A percentile compares a stretch with the other conserved stretches of the same genome.
Evolutionary conservation across 2,329 filamentous ascomycete species (phyloP).

Genomic region (Didymella pomorum): DNA sequence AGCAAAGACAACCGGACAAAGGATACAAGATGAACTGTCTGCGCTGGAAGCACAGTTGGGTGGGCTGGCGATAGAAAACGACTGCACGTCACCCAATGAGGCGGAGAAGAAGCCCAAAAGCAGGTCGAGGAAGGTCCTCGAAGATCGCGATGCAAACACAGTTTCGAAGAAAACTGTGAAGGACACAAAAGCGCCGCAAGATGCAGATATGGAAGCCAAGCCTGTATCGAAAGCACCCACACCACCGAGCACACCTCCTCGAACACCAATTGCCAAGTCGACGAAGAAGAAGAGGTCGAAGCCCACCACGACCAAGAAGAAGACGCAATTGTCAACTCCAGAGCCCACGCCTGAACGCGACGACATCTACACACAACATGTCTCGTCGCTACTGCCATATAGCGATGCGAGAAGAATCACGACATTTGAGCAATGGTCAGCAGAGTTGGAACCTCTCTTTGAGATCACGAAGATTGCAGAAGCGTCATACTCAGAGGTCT

Average conservation of each 20-base stretch:
- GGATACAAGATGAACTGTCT: slow-evolving; percentile 13
- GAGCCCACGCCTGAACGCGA: slow-evolving; percentile 34
- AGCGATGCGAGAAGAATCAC: slow-evolving; percentile 40
- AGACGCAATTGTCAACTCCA: slow-evolving; percentile 28
- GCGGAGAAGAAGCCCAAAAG: slow-evolving; percentile 3
- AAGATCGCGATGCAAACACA: slow-evolving; percentile 24
- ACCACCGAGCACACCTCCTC: slow-evolving; percentile 2
- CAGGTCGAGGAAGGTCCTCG: slow-evolving; percentile 18
- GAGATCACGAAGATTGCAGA: slow-evolving; percentile 69
- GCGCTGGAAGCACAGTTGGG: slow-evolving; percentile 15
- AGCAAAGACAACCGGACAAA: slow-evolving; percentile 10
- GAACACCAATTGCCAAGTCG: slow-evolving; percentile 18
- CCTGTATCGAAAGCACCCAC: not conserved
- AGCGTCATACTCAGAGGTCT: slow-evolving; percentile 72
- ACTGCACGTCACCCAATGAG: not conserved
- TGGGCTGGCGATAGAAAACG: slow-evolving; percentile 4
- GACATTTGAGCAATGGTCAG: slow-evolving; percentile 54
- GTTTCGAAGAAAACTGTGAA: slow-evolving; percentile 5
- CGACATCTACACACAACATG: slow-evolving; percentile 38
- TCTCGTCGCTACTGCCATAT: slow-evolving; percentile 39
- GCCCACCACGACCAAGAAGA: slow-evolving; percentile 21
- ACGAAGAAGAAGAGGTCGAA: slow-evolving; percentile 24
- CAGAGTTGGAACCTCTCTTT: slow-evolving; percentile 54
- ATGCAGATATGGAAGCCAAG: not conserved
- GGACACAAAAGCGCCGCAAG: not conserved